Conservation (phyloP, 768 basidiomycete genomes). For the Tephrocybe sp. region DNA sequence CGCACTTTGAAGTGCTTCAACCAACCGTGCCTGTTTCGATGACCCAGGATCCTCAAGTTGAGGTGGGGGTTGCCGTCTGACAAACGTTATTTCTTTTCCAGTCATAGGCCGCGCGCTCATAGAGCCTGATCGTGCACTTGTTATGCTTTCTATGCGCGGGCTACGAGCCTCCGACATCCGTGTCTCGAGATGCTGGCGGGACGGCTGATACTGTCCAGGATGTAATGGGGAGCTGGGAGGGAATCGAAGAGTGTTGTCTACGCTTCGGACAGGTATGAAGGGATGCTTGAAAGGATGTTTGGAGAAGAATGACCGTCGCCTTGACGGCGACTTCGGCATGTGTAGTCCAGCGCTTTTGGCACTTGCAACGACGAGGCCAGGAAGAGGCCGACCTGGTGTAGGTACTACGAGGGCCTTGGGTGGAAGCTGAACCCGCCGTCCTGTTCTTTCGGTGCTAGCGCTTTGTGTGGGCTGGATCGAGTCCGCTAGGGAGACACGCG, state of each 20-base stretch:
- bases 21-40: conserved; percentile 18
- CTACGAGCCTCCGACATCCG: conserved; percentile 15
- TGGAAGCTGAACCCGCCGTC: conserved; percentile 17
- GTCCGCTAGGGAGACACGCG: conserved; percentile 14
- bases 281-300: conserved; percentile 34
- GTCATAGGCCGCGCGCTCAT: conserved; percentile 3
- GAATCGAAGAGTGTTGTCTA: conserved; percentile 23
- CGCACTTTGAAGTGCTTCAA: conserved; percentile 19
- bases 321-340: conserved; percentile 32
- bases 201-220: conserved; percentile 19
- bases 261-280: conserved; percentile 36
- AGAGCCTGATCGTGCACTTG: conserved; percentile 8
- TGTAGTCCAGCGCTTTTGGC: conserved; percentile 20
- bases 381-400: conserved; percentile 22
- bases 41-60: conserved; percentile 11
- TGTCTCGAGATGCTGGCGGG: conserved; percentile 22
- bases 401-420: conserved; percentile 24
- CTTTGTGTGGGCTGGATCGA: conserved; percentile 6
- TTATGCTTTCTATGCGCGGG: conserved; percentile 11
- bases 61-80: conserved; percentile 11
- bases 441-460: conserved; percentile 4
- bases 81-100: conserved; percentile 4
- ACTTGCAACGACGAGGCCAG: conserved; percentile 21
- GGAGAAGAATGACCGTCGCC: conserved; percentile 28
- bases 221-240: conserved; percentile 21